Evolutionary conservation across 306 rosid species (phyloP), one percentile per base, ranked within the genome.

Genomic region (Sicyos baderoa): DNA sequence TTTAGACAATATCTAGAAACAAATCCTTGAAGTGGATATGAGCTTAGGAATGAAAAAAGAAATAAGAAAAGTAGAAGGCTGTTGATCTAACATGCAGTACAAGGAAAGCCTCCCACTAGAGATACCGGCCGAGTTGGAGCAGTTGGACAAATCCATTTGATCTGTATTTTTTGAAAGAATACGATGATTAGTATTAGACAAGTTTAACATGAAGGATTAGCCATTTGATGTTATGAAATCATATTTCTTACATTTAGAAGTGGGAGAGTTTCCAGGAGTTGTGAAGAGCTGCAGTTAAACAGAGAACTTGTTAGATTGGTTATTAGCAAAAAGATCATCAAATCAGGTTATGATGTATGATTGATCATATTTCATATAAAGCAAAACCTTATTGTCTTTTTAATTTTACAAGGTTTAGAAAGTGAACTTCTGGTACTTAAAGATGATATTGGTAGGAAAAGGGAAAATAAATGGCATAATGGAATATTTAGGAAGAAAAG

Each of bases 61-160:
- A 11, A 2, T 45, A 23, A 42, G 48, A 57, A 58, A 53, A 42
- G 61, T 67, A 68, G 16, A 51, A 74, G 68, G 68, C 3, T 44
- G 15, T 66, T 14, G 71, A 71, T 72, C 79, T 82, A 82, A 94
- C 99, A 94, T 70, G 99, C 99, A 74, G 97, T 88, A 80, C 99
- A 94, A 67, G 90, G 79, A 88, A 90, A 94, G 72, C 99, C 99
- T 35, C 99, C 99, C 13, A 94, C 90, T 29, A 84, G 61, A 3
- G 97, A 84, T 65, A 94, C 99, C 3, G 96, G 91, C 74, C 97
- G 97, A 45, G 95, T 94, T n/a, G 97, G 99, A 68, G 99, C 99
- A 58, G 99, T 94, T 13, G 99, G 99, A 75, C 99, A 94, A 77
- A 94, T 94, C 99, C 99, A 94, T 79, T 94, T 94, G 79, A 94